Evolutionary conservation across 2,329 filamentous ascomycete genomes (phyloP), one percentile per base, ranked within the genome.

Genomic region (Pseudomassariella vexata): DNA sequence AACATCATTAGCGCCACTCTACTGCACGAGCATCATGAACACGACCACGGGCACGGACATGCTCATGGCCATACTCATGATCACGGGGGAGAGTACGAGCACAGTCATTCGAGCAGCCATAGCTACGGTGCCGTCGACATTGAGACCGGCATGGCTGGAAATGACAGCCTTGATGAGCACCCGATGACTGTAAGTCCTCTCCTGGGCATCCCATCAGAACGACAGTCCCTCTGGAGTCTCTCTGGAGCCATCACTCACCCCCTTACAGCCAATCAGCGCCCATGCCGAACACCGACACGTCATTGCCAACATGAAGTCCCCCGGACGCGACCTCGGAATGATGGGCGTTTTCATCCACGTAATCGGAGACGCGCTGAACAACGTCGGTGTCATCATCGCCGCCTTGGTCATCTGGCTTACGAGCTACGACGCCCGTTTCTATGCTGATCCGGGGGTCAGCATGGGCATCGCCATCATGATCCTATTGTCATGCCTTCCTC

Each of bases 401-500:
- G 81, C 79, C 0, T 47, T 80, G 3, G 65, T 85, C 19, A 82
- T 88, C 51, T 86, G 81, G 82, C 63, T 78, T 35, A 63, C 70
- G 0, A 50, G 67, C 19, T 76, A 70, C 19, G 62, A 71, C 1
- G 63, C 55, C 4, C 66, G 79, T 20, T 85, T 72, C 60, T 88
- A 87, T 44, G 81, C 79, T 5, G 84, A 89, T 48, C 83, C 84
- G 0, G 79, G 68, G 4, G 70, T 80, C 20, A 76, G 79, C 36
- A 66, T 84, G 52, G 78, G 69, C 30, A 89, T 88, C 45, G 71
- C 79, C 3, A 38, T 85, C n/a, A 80, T 87, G 70, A 85, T 88
- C 24, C 60, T 86, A 3, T 35, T 73, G 0, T 77, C 81, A 0
- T 70, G 79, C 0, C 44, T 80, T 9, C 79, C 80, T 0, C 61